Evolutionary conservation across 768 basidiomycete genomes (phyloP), one percentile per base, ranked within the genome.

Genomic region (Termitomyces bulborhizus): DNA sequence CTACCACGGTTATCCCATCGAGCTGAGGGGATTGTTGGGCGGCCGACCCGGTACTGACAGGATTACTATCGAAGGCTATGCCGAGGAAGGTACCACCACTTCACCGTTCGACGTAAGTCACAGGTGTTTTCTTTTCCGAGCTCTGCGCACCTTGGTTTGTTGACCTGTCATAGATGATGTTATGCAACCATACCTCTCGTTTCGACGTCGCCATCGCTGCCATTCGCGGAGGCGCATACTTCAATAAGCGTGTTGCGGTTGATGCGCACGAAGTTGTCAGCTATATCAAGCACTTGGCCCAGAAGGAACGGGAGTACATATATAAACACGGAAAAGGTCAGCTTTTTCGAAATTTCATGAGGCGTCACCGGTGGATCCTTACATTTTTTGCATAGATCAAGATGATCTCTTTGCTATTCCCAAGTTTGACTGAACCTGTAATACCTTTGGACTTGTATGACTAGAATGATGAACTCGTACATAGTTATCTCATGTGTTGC

Each of bases 1-100:
- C 71, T 93, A 88, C 71, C 91, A 93, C 68, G 86, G 88, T 6
- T 92, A 85, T 63, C 83, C 88, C 0, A 79, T 85, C 51, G 86
- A 90, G 66, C 69, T 91, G 50, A 78, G 81, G 62, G 86, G 86
- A 12, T 64, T 88, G 58, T 63, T 90, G 39, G 83, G 79, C 39
- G 86, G 83, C 3, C 73, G 86, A 7, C 76, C 75, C 13, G 69
- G 68, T 29, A 65, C 74, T 47, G 75, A 76, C 4, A 69, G 84
- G 48, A 70, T 85, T n/a, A 66, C 74, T 0, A 80, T 88, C 36
- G 75, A 74, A 41, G 86, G 87, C 58, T 88, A 86, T 63, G 71
- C 70, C 36, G 88, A 88, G 65, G 86, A 88, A 69, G 85, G 88
- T 13, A 88, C 86, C 1, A 91, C 90, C 16, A 92, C 90, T 24